phyloP scores from a whole-genome alignment of 495 filamentous ascomycete species.

The Neurospora tetraspora region DNA sequence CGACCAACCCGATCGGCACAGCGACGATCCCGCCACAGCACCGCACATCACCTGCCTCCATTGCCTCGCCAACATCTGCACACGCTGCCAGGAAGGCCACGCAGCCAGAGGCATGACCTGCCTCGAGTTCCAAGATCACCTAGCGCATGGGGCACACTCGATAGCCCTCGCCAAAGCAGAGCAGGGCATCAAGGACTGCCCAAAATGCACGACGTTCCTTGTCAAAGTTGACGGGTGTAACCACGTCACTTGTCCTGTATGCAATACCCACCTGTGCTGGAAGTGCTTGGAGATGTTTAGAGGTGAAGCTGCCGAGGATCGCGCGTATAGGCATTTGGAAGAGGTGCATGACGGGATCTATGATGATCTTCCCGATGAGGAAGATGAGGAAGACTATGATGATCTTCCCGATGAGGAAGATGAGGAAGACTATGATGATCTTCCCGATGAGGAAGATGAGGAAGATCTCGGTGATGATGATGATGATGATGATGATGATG shows the following conservation, averaged over 20 bases:
- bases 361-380: background rate
- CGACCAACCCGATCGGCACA: background rate
- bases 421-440: no score
- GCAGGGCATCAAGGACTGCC: background rate
- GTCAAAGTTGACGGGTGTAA: background rate
- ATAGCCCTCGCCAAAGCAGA: background rate
- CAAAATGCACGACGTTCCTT: background rate
- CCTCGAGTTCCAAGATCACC: background rate
- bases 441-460: background rate
- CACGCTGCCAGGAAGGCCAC: background rate
- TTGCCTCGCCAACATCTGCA: background rate
- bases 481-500: no score
- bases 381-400: background rate
- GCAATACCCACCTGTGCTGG: background rate
- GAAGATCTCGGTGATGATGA: background rate
- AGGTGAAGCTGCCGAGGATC: background rate
- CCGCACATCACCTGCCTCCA: background rate
- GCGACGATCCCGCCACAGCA: background rate
- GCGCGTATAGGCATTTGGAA: background rate
- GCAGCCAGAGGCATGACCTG: background rate
- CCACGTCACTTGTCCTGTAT: background rate
- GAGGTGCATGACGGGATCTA: background rate
- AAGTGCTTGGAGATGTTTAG: background rate
- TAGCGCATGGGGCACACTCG: background rate
- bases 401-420: no score